phyloP scores from a whole-genome alignment of 2,329 filamentous ascomycete genomes.

The Hysterium pulicare region DNA sequence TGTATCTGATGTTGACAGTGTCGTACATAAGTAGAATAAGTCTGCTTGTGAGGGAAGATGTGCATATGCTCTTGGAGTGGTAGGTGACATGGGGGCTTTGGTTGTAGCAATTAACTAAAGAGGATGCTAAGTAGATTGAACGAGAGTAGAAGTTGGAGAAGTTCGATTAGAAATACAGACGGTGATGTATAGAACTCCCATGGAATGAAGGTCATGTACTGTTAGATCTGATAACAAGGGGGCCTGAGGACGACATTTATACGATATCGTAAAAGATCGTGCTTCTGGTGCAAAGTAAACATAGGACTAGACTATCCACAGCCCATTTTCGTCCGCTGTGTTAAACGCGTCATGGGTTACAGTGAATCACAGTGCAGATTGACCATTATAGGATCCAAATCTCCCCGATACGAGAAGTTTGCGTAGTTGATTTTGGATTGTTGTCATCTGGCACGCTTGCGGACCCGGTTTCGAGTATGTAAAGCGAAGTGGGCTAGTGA shows the following conservation, averaged over 20 bases:
- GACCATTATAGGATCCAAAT: not conserved
- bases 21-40: conserved; percentile 36
- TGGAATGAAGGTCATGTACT: not conserved
- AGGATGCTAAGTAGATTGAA: not conserved
- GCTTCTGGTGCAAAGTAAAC: not conserved
- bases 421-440: not conserved
- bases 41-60: conserved; percentile 34
- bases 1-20: conserved; percentile 31
- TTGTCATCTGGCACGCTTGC: not conserved
- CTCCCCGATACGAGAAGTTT: not conserved
- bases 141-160: not conserved
- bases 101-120: not conserved
- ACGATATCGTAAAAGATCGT: not conserved
- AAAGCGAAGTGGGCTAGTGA: not conserved
- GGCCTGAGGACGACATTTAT: not conserved
- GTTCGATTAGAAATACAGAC: not conserved
- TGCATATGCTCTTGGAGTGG: conserved; percentile 27
- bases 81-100: conserved; percentile 26
- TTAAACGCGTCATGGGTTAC: not conserved
- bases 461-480: not conserved
- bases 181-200: not conserved
- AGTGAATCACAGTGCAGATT: not conserved
- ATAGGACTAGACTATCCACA: not conserved
- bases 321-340: not conserved
- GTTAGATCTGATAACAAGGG: not conserved